phyloP scores from a whole-genome alignment of 2,329 filamentous ascomycete genomes.

The Emergomyces orientalis region DNA sequence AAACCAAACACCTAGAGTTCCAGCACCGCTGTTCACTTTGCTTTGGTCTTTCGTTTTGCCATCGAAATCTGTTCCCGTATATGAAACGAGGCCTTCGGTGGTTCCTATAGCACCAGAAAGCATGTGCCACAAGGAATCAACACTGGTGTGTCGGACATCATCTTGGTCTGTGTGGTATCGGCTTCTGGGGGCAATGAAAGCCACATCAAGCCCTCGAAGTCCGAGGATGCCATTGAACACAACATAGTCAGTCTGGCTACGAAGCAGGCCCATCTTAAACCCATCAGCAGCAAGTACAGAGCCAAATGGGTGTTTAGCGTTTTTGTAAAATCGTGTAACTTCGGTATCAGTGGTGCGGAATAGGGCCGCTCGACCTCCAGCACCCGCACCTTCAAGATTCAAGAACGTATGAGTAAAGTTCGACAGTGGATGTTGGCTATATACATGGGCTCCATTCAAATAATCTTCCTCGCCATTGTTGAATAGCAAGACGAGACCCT shows the following conservation, averaged over 20 bases:
- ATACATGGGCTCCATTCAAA: conserved; percentile 75
- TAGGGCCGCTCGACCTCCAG: conserved; percentile 75
- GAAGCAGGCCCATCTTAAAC: conserved; percentile 67
- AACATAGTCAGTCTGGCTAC: conserved; percentile 81
- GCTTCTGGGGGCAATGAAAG: conserved; percentile 78
- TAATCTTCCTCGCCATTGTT: conserved; percentile 97
- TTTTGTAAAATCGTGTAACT: conserved; percentile 68
- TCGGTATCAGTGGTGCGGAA: conserved; percentile 85
- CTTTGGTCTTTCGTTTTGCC: conserved; percentile 48
- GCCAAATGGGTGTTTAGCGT: conserved; percentile 67
- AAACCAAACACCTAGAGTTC: conserved; percentile 77
- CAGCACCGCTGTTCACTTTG: conserved; percentile 57
- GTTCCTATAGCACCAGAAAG: conserved; percentile 72
- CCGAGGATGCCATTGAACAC: conserved; percentile 70
- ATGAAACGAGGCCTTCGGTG: conserved; percentile 58
- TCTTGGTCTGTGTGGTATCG: conserved; percentile 90
- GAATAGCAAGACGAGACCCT: conserved; percentile 72
- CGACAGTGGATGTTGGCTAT: conserved; percentile 71
- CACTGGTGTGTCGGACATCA: conserved; percentile 63
- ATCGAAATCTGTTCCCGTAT: conserved; percentile 58
- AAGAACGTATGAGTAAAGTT: conserved; percentile 78
- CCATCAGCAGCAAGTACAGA: conserved; percentile 74
- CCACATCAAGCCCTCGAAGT: conserved; percentile 79
- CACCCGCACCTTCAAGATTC: conserved; percentile 90
- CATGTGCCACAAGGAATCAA: conserved; percentile 81